phyloP scores from a whole-genome alignment of 768 basidiomycete species.

The Pisolithus marmoratus region DNA sequence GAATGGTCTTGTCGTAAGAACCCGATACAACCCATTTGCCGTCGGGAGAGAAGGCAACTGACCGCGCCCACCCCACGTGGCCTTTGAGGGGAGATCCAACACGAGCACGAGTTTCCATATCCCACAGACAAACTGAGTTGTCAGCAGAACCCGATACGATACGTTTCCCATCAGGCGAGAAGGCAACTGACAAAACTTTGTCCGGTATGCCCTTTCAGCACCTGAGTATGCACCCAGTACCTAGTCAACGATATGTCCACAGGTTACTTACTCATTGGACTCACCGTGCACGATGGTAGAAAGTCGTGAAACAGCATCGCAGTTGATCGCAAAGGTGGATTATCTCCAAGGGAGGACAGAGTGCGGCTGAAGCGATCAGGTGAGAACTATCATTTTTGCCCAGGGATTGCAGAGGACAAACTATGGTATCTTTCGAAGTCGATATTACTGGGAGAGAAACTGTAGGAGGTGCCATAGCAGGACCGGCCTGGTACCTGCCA shows the following conservation, averaged over 20 bases:
- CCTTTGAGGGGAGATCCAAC: not conserved
- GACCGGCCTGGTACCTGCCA: not conserved
- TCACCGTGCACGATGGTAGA: too few species aligned
- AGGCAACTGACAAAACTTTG: not conserved
- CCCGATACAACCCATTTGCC: not conserved
- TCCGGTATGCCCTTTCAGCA: not conserved
- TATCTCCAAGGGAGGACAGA: not conserved
- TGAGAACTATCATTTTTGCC: not conserved
- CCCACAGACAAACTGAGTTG: not conserved
- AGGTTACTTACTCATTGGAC: too few species aligned
- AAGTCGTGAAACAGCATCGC: too few species aligned
- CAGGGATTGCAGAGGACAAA: not conserved
- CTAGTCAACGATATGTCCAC: too few species aligned
- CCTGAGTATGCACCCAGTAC: not conserved
- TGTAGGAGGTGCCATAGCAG: not conserved
- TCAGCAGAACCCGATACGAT: slow-evolving; percentile 2
- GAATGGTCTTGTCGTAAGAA: not conserved
- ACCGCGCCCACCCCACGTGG: not conserved
- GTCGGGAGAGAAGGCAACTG: not conserved
- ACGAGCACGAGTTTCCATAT: not conserved
- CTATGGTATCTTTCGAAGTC: not conserved
- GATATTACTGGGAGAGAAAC: not conserved
- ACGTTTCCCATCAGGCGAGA: not conserved
- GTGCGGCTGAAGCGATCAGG: not conserved
- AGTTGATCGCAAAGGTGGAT: not conserved